phyloP scores from a whole-genome alignment of 1,284 basidiomycete species.

The Sporisorium sorghi region DNA sequence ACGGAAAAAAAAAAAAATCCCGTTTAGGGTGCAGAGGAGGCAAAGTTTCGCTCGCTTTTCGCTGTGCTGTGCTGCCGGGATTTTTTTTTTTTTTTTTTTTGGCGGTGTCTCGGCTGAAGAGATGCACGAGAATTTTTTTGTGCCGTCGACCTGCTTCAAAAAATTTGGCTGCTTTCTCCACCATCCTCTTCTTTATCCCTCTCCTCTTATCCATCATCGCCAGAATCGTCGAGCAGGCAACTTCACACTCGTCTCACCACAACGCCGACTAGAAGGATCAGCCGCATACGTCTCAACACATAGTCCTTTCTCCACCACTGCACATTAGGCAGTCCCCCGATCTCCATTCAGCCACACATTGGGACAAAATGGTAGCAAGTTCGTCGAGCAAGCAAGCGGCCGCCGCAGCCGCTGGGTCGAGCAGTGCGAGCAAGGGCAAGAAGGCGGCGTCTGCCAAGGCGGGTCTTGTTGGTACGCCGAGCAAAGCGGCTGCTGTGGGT shows the following conservation, averaged over 20 bases:
- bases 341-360: not conserved
- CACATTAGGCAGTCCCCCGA: not conserved
- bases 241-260: not conserved
- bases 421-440: conserved; percentile 18
- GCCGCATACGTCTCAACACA: not conserved
- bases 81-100: not conserved
- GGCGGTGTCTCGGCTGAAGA: not conserved
- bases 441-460: conserved; percentile 24
- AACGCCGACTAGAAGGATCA: no score
- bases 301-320: not conserved
- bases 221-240: not conserved
- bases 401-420: conserved; percentile 1
- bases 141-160: not conserved
- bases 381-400: conserved; percentile 34
- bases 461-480: conserved; percentile 17
- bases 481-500: not conserved
- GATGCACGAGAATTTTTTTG: conserved; percentile 3
- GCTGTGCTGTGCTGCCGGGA: not conserved
- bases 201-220: conserved; percentile 2
- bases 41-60: not conserved
- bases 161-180: conserved; percentile 2
- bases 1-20: not conserved
- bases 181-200: not conserved
- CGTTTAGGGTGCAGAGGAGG: not conserved
- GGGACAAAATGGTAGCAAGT: conserved; percentile 21